phyloP scores from a whole-genome alignment of 176 grass and related monocot species.

The Thalia dealbata region DNA sequence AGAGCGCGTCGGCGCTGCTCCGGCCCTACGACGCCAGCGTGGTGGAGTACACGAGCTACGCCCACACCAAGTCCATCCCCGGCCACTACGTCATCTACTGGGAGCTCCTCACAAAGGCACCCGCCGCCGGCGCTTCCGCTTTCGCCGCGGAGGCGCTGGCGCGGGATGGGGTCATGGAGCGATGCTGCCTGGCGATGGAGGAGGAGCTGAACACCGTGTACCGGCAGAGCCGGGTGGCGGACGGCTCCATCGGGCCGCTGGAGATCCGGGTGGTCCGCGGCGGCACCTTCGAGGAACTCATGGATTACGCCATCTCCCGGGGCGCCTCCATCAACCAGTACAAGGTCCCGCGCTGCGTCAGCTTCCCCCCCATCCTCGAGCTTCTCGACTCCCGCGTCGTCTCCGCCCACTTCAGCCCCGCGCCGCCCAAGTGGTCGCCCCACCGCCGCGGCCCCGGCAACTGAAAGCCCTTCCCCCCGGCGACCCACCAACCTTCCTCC shows the following conservation, averaged over 20 bases:
- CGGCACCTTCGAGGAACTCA: constrained; percentile 87
- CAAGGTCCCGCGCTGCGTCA: constrained; percentile 81
- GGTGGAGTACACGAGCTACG: constrained; percentile 93
- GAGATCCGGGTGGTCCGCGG: constrained; percentile 74
- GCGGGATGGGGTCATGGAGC: constrained; percentile 28
- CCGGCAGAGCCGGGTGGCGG: constrained; percentile 81
- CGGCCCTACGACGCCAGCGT: constrained; percentile 56
- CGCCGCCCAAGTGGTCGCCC: constrained; percentile 60
- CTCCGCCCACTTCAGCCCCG: constrained; percentile 74
- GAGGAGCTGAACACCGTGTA: constrained; percentile 77
- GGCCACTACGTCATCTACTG: constrained; percentile 97
- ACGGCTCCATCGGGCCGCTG: constrained; percentile 76
- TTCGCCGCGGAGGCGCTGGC: neutral
- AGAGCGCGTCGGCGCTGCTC: constrained; percentile 58
- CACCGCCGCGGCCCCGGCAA: constrained; percentile 4
- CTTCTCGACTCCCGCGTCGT: constrained; percentile 84
- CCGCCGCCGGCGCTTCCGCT: neutral
- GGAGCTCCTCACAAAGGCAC: constrained; percentile 46
- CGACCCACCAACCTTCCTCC: neutral
- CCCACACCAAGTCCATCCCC: constrained; percentile 55
- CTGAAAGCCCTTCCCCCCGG: too few species aligned
- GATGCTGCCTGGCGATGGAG: constrained; percentile 81
- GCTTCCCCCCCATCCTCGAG: constrained; percentile 81
- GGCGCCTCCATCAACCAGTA: constrained; percentile 95
- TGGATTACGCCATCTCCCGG: constrained; percentile 86